Base-by-base conservation (phyloP, 2,329 filamentous ascomycete species). In the Camillea tinctor region DNA sequence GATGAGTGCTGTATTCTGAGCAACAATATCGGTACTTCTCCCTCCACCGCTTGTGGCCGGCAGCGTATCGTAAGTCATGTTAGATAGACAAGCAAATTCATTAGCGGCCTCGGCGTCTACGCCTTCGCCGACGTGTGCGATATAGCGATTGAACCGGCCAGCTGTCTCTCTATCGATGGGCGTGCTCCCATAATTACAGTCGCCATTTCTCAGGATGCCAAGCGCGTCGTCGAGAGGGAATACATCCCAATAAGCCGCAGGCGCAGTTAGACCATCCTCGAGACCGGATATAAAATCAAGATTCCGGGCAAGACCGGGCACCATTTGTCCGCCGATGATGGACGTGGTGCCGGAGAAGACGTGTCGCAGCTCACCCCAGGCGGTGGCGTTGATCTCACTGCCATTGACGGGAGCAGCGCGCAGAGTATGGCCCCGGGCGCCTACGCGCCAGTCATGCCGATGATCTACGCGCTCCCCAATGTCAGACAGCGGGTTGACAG, bases 401-500 rank as follows among this genome's bases (percentile, higher is more conserved):
- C 66, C 69, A 60, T 72, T 71, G 19, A 70, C 60, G 26, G 56
- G 26, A 1, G 61, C 64, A 1, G 52, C 52, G 4, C 67, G 67
- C 60, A 62, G 54, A 20, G 65, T 67, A 57, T 63, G 54, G 21
- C 63, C 62, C 1, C 69, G 64, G 2, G 63, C 49, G n/a, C 71
- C 70, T 1, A 66, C 13, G 8, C 71, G 67, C 71, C 71, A 73
- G 63, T 73, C 69, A 24, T 73, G 70, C n/a, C 71, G 69, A 50
- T 72, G 68, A 49, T 60, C 24, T 20, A 55, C 59, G 50, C 64
- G 61, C 52, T 68, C 67, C 13, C 67, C 68, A 30, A 65, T 59
- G 53, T 69, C 68, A 1, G 59, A 51, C 22, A 72, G 63, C 5
- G 70, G 70, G 13, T 24, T 56, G 55, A 69, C 62, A 20, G 69